phyloP scores from a whole-genome alignment of 176 grass and related monocot species.

The Phyllostachys edulis region DNA sequence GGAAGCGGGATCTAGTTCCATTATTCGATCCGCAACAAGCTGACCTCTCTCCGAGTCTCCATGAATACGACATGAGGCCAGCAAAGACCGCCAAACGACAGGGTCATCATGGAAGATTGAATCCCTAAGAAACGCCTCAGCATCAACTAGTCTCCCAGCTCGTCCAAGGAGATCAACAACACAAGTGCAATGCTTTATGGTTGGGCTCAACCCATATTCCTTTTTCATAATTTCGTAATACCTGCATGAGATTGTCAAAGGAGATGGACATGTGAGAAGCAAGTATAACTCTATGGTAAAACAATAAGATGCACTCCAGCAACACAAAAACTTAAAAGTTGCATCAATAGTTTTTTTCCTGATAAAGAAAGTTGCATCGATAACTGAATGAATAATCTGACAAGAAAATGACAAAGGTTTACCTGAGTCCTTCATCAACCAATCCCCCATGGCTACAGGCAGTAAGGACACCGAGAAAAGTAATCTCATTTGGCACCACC shows the following conservation, averaged over 20 bases:
- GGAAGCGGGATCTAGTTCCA: conserved; percentile 55
- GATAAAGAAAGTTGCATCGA: background rate
- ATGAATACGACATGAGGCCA: conserved; percentile 68
- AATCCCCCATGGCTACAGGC: conserved; percentile 79
- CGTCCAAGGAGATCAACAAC: conserved; percentile 76
- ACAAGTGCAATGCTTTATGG: conserved; percentile 61
- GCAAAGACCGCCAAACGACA: conserved; percentile 55
- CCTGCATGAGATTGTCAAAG: conserved; percentile 35
- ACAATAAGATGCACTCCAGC: background rate
- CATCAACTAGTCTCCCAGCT: conserved; percentile 65
- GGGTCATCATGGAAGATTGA: conserved; percentile 49
- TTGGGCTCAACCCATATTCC: conserved; percentile 53
- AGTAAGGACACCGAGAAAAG: conserved; percentile 72
- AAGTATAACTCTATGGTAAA: conserved; percentile 4
- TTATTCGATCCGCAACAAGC: conserved; percentile 44
- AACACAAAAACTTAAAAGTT: background rate
- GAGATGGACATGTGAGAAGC: background rate
- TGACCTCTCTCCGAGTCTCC: conserved; percentile 53
- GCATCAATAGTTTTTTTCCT: background rate
- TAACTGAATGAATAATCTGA: background rate
- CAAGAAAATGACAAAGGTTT: background rate
- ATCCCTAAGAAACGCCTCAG: conserved; percentile 54
- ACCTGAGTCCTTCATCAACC: conserved; percentile 76
- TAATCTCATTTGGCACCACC: conserved; percentile 62
- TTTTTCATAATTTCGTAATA: conserved; percentile 61